phyloP scores from a whole-genome alignment of 495 filamentous ascomycete genomes.

The Lepidopterella palustris region DNA sequence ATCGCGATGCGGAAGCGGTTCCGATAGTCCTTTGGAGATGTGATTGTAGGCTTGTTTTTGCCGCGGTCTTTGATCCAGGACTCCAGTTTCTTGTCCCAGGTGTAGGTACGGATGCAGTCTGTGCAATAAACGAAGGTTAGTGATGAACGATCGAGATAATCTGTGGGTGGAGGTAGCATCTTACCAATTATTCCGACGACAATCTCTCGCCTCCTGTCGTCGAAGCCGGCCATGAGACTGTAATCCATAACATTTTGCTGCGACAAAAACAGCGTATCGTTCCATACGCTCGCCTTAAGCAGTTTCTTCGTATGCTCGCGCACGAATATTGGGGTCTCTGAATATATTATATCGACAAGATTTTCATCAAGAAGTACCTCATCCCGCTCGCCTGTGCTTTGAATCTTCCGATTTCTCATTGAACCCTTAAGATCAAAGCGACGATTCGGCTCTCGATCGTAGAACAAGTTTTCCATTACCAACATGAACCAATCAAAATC shows the following conservation, averaged over 20 bases:
- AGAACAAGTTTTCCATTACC: constrained; percentile 98
- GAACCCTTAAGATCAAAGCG: constrained; percentile 98
- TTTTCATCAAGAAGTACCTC: constrained; percentile 98
- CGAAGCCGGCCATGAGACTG: constrained; percentile 94
- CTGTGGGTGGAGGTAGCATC: too few relatives aligned
- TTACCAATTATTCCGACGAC: constrained; percentile 84
- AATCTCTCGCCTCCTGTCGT: constrained; percentile 80
- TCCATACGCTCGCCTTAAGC: constrained; percentile 78
- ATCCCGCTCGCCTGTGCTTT: constrained; percentile 88
- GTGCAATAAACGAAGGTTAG: constrained; percentile 7
- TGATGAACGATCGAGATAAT: neutral
- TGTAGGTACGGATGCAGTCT: constrained; percentile 97
- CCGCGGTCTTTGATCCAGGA: constrained; percentile 97
- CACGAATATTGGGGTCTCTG: constrained; percentile 84
- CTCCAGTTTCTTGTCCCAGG: constrained; percentile 99
- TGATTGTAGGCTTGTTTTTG: constrained; percentile 89
- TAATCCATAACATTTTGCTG: constrained; percentile 99
- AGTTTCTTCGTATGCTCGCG: constrained; percentile 90
- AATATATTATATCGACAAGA: constrained; percentile 97
- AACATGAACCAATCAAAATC: constrained; percentile 94
- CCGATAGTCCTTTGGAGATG: constrained; percentile 96
- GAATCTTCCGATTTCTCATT: constrained; percentile 95
- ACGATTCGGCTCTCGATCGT: constrained; percentile 73
- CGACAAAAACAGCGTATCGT: constrained; percentile 90
- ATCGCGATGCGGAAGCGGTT: constrained; percentile 93